These are phyloP conservation scores for Entomophthora muscae DNA, from an alignment of 371 early-diverging fungal species.

Conservation along the genomic window DNA sequence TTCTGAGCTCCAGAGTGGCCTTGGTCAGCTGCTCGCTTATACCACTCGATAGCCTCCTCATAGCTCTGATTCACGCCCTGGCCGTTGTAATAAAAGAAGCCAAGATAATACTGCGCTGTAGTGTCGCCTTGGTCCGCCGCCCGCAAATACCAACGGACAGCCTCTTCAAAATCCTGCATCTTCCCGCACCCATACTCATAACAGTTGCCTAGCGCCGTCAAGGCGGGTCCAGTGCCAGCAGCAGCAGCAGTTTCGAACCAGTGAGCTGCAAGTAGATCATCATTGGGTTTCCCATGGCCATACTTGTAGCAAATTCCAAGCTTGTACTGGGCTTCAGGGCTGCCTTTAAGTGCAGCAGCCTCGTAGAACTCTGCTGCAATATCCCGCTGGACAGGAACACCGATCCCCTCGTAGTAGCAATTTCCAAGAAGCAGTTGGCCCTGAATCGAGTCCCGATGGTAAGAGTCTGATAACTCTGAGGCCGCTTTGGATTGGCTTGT, in stretches of 20 bases:
- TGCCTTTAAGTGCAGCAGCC: slow-evolving; percentile 23
- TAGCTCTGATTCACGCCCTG: slow-evolving; percentile 9
- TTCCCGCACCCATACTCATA: slow-evolving; percentile 69
- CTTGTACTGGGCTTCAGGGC: slow-evolving; percentile 44
- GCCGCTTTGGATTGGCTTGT: neutral
- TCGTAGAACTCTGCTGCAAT: slow-evolving; percentile 12
- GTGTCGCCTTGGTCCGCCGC: slow-evolving; percentile 17
- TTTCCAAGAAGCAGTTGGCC: slow-evolving; percentile 10
- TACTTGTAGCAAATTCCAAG: slow-evolving; percentile 67
- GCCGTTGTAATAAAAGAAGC: slow-evolving; percentile 12
- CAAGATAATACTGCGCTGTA: slow-evolving; percentile 14
- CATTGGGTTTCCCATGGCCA: slow-evolving; percentile 47
- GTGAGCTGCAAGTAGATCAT: slow-evolving; percentile 35
- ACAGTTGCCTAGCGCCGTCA: slow-evolving; percentile 64
- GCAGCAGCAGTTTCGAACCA: slow-evolving; percentile 44
- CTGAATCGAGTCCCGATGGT: slow-evolving; percentile 5
- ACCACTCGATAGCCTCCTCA: slow-evolving; percentile 11
- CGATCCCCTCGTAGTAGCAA: slow-evolving; percentile 12
- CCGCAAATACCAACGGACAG: slow-evolving; percentile 30
- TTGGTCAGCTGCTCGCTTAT: slow-evolving; percentile 18
- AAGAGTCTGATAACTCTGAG: slow-evolving; percentile 1
- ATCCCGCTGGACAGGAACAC: slow-evolving; percentile 10
- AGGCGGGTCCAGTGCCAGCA: slow-evolving; percentile 39
- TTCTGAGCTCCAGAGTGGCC: slow-evolving; percentile 49
- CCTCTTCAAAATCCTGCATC: slow-evolving; percentile 28